phyloP scores from a whole-genome alignment of 2,329 filamentous ascomycete species.

The Biscogniauxia sp. region DNA sequence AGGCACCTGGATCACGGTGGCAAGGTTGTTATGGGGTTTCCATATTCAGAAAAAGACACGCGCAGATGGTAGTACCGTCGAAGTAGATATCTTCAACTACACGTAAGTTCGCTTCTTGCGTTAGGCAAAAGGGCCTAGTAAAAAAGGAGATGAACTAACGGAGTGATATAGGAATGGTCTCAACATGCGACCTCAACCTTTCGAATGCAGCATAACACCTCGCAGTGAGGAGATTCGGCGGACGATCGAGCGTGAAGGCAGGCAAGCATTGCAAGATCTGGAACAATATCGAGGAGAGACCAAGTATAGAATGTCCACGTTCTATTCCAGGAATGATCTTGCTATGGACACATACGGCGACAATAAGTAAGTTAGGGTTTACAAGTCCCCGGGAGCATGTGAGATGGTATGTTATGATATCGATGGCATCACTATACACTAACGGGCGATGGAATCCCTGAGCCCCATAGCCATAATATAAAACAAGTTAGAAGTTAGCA shows the following conservation, averaged over 20 bases:
- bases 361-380: conserved; percentile 14
- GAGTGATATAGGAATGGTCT: conserved; percentile 46
- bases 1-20: conserved; percentile 57
- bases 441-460: background rate
- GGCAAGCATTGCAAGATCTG: conserved; percentile 49
- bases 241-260: conserved; percentile 52
- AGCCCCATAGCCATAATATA: background rate
- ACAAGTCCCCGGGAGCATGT: background rate
- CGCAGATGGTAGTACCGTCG: conserved; percentile 41
- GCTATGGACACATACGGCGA: conserved; percentile 33
- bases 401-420: background rate
- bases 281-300: conserved; percentile 53
- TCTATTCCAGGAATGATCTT: conserved; percentile 39
- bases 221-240: conserved; percentile 46
- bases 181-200: conserved; percentile 57
- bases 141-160: background rate
- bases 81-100: conserved; percentile 56
- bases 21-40: conserved; percentile 57
- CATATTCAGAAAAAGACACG: conserved; percentile 42
- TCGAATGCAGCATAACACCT: conserved; percentile 52
- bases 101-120: conserved; percentile 39
- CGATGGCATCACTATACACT: background rate
- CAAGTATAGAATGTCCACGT: conserved; percentile 56
- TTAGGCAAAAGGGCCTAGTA: background rate
- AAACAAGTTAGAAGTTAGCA: background rate